Percentiles rank a stretch among this genome's conserved stretches.
Evolutionary conservation across 78 protist species (phyloP).

Genomic region (Corallochytrium limacisporum): DNA sequence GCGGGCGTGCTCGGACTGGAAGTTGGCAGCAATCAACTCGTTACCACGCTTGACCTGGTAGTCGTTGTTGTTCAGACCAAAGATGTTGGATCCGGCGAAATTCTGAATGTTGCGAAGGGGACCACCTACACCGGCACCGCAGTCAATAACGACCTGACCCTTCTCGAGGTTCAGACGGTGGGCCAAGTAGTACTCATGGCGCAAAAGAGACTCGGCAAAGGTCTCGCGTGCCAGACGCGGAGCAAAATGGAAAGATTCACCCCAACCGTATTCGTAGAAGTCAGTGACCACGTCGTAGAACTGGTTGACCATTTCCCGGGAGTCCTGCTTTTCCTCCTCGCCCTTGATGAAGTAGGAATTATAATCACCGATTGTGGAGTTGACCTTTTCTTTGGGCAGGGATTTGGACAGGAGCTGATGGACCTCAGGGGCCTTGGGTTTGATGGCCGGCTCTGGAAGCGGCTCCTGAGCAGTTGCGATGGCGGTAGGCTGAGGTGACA

Average conservation of each 20-base stretch:
- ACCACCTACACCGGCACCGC: constrained; percentile 94
- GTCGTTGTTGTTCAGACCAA: constrained; percentile 59
- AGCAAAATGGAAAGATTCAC: constrained; percentile 82
- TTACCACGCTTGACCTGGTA: constrained; percentile 45
- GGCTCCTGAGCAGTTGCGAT: no score
- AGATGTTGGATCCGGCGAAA: constrained; percentile 63
- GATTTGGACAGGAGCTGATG: no score
- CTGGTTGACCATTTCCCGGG: no score
- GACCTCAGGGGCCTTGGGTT: no score
- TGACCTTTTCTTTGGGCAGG: no score
- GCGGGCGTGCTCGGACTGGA: constrained; percentile 6
- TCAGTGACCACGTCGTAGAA: constrained; percentile 83
- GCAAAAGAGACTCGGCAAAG: constrained; percentile 41
- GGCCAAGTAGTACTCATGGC: constrained; percentile 77
- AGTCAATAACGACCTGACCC: constrained; percentile 44
- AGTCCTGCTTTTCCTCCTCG: no score
- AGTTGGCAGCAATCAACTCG: no score
- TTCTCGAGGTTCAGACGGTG: constrained; percentile 37
- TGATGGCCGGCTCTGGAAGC: no score
- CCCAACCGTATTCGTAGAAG: constrained; percentile 90
- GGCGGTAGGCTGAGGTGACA: no score
- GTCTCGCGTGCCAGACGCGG: constrained; percentile 47
- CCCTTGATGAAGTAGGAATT: no score
- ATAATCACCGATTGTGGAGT: no score
- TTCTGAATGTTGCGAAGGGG: constrained; percentile 67